A percentile compares a stretch with the other conserved stretches of the same genome.
These are phyloP conservation scores for Podila minutissima DNA, from an alignment of 192 early-diverging fungal species.

Conservation along the genomic window DNA sequence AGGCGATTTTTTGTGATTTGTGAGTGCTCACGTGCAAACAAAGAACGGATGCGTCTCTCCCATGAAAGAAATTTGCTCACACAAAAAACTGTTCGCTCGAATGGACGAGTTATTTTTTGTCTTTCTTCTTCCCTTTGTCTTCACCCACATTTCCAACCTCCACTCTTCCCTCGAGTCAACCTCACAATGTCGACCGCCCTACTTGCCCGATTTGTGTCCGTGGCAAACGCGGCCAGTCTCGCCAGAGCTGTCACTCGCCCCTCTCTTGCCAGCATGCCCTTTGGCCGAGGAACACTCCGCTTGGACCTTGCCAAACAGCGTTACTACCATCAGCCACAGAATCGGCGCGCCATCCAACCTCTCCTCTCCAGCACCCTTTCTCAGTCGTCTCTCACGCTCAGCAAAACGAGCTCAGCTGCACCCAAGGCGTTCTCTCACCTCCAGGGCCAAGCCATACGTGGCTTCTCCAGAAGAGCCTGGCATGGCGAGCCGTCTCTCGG, in stretches of 20 bases:
- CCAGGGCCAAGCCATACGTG: conserved; percentile 21
- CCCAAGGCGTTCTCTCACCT: too few species aligned
- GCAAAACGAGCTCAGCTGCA: neutral
- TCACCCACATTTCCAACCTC: neutral
- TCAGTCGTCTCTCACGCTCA: neutral
- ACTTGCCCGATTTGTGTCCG: conserved; percentile 16
- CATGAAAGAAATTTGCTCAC: neutral
- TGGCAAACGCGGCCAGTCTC: conserved; percentile 22
- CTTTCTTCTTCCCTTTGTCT: neutral
- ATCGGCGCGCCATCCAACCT: too few species aligned
- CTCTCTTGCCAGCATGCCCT: conserved; percentile 1
- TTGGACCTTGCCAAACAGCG: neutral
- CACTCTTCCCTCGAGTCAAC: neutral
- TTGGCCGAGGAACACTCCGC: neutral
- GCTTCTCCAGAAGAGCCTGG: conserved; percentile 27
- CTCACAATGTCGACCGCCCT: neutral
- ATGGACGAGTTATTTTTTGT: too few species aligned
- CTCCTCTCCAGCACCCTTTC: too few species aligned
- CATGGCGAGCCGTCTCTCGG: neutral
- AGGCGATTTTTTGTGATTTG: conserved; percentile 1
- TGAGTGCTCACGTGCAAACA: conserved; percentile 2
- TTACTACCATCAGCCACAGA: too few species aligned
- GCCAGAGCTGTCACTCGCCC: conserved; percentile 11
- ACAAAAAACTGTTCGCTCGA: neutral
- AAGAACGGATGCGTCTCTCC: too few species aligned